These are phyloP conservation scores for Globisporangium spiculum DNA, from an alignment of 352 stramenopile genomes.

Conservation along the genomic window DNA sequence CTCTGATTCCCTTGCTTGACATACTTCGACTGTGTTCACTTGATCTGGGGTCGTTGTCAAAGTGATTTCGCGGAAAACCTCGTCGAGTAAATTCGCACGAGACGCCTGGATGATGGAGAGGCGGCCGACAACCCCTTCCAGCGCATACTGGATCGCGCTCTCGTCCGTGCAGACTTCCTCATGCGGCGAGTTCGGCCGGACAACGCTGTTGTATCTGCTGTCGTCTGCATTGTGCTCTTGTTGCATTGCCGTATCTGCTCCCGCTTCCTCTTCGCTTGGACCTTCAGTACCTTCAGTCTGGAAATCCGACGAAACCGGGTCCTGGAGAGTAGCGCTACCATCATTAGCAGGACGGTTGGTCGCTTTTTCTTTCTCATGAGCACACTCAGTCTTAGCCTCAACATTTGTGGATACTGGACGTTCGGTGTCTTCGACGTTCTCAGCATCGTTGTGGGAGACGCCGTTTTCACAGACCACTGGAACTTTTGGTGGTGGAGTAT, in stretches of 20 bases:
- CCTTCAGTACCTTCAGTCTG: background rate
- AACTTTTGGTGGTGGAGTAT: background rate
- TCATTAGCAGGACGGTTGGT: background rate
- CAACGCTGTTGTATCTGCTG: background rate
- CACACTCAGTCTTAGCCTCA: background rate
- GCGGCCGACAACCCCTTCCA: background rate
- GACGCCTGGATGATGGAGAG: constrained; percentile 3
- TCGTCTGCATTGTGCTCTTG: background rate
- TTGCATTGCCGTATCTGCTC: background rate
- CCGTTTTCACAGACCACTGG: background rate
- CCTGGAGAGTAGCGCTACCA: background rate
- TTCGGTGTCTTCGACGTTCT: background rate
- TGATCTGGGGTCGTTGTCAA: background rate
- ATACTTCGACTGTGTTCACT: background rate
- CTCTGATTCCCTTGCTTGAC: background rate
- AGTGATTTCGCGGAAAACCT: background rate
- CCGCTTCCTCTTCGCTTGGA: background rate
- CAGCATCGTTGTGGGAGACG: background rate
- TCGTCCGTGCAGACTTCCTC: constrained; percentile 8
- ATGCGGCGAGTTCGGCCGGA: constrained; percentile 5
- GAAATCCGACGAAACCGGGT: background rate
- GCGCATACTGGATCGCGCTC: background rate
- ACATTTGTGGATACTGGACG: background rate
- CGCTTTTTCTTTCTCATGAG: background rate
- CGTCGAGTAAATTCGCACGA: background rate